These are phyloP conservation scores for Clathrospora elynae DNA, from an alignment of 2,329 filamentous ascomycete species.

Conservation along the genomic window DNA sequence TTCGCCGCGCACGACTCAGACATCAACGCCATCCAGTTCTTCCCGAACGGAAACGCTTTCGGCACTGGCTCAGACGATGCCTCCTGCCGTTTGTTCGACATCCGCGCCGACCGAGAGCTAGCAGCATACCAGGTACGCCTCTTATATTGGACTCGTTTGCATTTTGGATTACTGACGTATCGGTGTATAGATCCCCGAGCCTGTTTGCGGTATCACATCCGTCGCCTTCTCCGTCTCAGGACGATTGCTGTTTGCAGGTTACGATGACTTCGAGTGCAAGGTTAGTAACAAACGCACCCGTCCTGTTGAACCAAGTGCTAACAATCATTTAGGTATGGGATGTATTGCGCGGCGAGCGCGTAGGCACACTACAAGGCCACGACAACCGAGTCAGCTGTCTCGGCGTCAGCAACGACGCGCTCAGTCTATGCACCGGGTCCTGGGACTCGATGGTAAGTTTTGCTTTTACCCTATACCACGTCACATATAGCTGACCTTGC, in stretches of 20 bases:
- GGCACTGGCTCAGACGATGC: conserved; percentile 98
- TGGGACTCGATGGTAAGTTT: conserved; percentile 95
- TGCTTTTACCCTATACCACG: conserved; percentile 4
- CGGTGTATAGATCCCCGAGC: conserved; percentile 83
- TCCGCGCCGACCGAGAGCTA: conserved; percentile 85
- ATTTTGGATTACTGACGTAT: conserved; percentile 33
- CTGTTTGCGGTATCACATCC: conserved; percentile 96
- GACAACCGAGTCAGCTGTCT: conserved; percentile 99
- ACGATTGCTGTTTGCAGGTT: conserved; percentile 91
- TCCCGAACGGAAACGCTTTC: conserved; percentile 97
- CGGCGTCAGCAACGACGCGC: conserved; percentile 97
- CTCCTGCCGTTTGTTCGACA: conserved; percentile 95
- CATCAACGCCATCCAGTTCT: conserved; percentile 99
- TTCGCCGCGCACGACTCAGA: conserved; percentile 98
- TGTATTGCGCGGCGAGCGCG: conserved; percentile 92
- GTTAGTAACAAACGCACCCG: conserved; percentile 57
- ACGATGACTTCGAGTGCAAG: conserved; percentile 99
- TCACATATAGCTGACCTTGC: conserved; percentile 29
- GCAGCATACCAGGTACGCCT: conserved; percentile 62
- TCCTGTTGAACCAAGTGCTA: conserved; percentile 46
- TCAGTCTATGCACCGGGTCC: conserved; percentile 98
- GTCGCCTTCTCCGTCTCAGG: conserved; percentile 98
- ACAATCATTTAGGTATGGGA: conserved; percentile 82
- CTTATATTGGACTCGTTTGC: not conserved
- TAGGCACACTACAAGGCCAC: conserved; percentile 94